Evolutionary conservation across 2,329 filamentous ascomycete genomes (phyloP).

Genomic region (Beauveria scarabaeidicola): DNA sequence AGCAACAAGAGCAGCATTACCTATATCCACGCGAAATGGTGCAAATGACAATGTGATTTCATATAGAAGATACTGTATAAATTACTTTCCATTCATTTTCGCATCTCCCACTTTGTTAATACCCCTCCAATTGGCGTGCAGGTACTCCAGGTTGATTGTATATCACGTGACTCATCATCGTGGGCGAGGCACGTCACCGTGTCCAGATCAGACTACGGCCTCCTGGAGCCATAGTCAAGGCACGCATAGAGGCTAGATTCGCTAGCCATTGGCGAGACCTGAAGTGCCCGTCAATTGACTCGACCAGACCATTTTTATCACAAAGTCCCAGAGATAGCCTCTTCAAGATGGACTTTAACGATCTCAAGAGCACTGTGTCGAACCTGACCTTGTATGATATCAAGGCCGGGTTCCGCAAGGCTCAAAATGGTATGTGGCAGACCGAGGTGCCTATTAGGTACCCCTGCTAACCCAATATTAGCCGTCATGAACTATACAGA

Average conservation of each 20-base stretch:
- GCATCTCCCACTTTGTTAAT: no score
- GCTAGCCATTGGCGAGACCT: conserved; percentile 2
- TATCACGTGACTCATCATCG: neutral
- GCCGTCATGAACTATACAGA: conserved; percentile 98
- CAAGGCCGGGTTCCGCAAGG: conserved; percentile 89
- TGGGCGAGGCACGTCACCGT: conserved; percentile 9
- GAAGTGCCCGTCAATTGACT: neutral
- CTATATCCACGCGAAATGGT: neutral
- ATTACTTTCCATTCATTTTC: neutral
- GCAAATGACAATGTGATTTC: no score
- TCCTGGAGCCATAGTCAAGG: conserved; percentile 1
- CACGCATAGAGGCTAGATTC: neutral
- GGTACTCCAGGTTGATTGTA: neutral
- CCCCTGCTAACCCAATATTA: conserved; percentile 32
- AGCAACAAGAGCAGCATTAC: neutral
- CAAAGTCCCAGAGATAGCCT: no score
- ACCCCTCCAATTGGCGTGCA: neutral
- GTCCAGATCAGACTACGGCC: conserved; percentile 7
- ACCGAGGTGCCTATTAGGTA: conserved; percentile 8
- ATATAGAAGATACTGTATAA: neutral
- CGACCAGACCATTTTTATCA: neutral
- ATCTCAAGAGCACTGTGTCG: conserved; percentile 76
- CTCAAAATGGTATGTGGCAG: conserved; percentile 77
- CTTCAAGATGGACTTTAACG: conserved; percentile 71
- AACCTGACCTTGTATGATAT: conserved; percentile 91